Percentiles rank a stretch among this genome's conserved stretches.
phyloP scores from a whole-genome alignment of 2,329 filamentous ascomycete genomes.

The Chrysoporthe cubensis region DNA sequence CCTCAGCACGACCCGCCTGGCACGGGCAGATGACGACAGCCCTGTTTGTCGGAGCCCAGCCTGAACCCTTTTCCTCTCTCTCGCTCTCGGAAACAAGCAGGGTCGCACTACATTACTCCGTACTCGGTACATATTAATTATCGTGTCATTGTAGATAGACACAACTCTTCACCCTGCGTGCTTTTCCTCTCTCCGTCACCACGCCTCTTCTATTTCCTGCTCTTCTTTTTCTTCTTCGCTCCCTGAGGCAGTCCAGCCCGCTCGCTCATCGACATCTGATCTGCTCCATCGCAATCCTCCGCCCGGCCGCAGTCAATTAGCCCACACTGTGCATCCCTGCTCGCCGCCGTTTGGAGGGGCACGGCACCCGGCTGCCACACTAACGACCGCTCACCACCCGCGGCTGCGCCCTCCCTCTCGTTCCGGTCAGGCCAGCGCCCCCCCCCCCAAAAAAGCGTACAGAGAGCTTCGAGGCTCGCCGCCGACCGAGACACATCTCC shows the following conservation, averaged over 20 bases:
- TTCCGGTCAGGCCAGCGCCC: background rate
- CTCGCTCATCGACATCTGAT: background rate
- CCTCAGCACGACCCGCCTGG: no score
- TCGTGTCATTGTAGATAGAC: background rate
- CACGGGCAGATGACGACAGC: background rate
- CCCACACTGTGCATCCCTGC: constrained; percentile 3
- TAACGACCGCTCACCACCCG: background rate
- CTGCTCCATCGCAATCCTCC: background rate
- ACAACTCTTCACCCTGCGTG: background rate
- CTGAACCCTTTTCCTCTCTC: background rate
- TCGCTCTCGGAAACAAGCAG: background rate
- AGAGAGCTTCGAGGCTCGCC: constrained; percentile 15
- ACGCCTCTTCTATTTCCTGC: background rate
- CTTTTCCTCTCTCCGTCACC: background rate
- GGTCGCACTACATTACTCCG: background rate
- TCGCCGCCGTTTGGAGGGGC: constrained; percentile 21
- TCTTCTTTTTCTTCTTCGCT: background rate
- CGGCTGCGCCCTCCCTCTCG: constrained; percentile 8
- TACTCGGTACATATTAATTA: background rate
- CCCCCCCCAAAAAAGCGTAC: background rate
- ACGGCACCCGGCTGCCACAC: background rate
- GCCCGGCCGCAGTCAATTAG: constrained; percentile 12
- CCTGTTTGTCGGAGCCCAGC: background rate
- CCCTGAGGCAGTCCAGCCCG: background rate
- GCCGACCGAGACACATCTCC: background rate